phyloP scores from a whole-genome alignment of 148 eudicot species.

The Rhododendron henanense region DNA sequence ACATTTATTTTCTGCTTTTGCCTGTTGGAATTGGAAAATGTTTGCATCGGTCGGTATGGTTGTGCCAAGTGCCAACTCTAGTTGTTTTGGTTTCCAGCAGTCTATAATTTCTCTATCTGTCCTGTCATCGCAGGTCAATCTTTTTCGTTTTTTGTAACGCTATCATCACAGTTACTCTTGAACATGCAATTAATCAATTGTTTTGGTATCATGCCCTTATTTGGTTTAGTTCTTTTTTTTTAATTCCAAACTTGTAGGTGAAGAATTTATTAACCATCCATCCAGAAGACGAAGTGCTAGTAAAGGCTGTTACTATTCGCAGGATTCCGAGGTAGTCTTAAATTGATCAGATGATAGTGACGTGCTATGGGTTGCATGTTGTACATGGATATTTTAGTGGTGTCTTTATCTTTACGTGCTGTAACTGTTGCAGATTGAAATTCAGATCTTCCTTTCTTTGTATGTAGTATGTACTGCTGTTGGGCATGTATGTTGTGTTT shows the following conservation, averaged over 20 bases:
- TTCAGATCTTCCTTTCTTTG: not conserved
- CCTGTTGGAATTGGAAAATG: not conserved
- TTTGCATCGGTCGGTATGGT: not conserved
- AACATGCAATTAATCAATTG: not conserved
- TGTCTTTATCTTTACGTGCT: not conserved
- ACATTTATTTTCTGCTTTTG: not conserved
- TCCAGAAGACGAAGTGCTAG: slow-evolving; percentile 80
- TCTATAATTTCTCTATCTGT: not conserved
- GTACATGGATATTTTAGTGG: not conserved
- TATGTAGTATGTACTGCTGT: not conserved
- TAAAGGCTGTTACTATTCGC: slow-evolving; percentile 92
- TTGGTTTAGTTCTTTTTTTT: not conserved
- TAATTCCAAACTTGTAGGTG: slow-evolving; percentile 39
- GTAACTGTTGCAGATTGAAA: not conserved
- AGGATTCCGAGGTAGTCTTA: slow-evolving; percentile 70
- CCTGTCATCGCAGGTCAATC: not conserved
- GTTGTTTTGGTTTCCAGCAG: not conserved
- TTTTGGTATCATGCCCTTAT: not conserved
- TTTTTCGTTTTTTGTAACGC: not conserved
- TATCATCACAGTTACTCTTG: not conserved
- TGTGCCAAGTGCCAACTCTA: not conserved
- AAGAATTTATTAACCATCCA: slow-evolving; percentile 84
- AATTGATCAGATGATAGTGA: not conserved
- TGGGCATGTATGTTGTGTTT: not conserved
- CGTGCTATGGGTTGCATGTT: not conserved